phyloP scores from a whole-genome alignment of 495 filamentous ascomycete genomes.

The Aspergillus steynii region DNA sequence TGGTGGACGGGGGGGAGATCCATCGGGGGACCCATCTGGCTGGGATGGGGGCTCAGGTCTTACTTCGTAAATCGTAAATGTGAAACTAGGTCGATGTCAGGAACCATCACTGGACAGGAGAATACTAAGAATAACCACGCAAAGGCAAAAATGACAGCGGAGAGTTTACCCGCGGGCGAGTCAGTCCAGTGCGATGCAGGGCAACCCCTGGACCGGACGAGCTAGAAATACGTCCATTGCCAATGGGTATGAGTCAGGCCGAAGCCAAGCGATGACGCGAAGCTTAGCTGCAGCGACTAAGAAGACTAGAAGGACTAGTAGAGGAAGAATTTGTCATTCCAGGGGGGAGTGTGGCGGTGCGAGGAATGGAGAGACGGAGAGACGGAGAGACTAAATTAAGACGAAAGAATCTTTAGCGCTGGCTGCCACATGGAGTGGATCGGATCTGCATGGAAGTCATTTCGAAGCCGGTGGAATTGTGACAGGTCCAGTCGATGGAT shows the following conservation, averaged over 20 bases:
- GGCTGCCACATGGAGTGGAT: not conserved
- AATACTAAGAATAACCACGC: too few species aligned
- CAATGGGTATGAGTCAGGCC: not conserved
- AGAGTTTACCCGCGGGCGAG: not conserved
- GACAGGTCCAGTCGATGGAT: not conserved
- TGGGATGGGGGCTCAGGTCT: not conserved
- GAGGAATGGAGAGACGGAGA: too few species aligned
- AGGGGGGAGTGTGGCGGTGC: not conserved
- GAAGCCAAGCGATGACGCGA: not conserved
- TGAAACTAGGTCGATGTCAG: not conserved
- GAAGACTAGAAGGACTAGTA: not conserved
- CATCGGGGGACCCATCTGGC: not conserved
- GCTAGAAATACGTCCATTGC: not conserved
- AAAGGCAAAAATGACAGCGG: not conserved
- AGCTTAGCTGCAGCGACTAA: not conserved
- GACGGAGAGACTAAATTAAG: too few species aligned
- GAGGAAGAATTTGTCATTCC: conserved; percentile 4
- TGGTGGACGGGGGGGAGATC: conserved; percentile 27
- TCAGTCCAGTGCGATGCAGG: not conserved
- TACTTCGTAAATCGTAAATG: not conserved
- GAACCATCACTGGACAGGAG: too few species aligned
- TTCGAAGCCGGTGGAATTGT: not conserved
- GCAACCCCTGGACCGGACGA: not conserved
- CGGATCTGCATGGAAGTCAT: not conserved
- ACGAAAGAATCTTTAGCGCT: too few species aligned